Evolutionary conservation across 164 flowering plant species (phyloP).

Genomic region (Nymphaea thermarum): DNA sequence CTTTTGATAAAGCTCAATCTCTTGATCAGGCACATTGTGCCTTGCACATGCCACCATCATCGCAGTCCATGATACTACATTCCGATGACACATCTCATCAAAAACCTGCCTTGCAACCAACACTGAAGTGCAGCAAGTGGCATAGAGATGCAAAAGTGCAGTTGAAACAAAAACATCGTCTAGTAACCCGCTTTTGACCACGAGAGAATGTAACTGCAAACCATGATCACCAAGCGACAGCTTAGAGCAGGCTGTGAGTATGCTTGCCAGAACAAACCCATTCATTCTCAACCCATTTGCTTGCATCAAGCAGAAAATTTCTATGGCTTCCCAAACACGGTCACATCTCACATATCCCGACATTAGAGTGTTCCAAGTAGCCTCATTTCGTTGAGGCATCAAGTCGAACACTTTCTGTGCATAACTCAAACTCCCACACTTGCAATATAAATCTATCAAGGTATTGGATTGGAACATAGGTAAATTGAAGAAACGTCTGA

Average conservation of each 20-base stretch:
- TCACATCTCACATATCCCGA: slow-evolving; percentile 49
- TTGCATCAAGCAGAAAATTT: slow-evolving; percentile 37
- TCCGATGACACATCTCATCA: slow-evolving; percentile 39
- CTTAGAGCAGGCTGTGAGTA: slow-evolving; percentile 48
- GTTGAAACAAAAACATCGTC: slow-evolving; percentile 65
- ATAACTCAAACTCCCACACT: slow-evolving; percentile 24
- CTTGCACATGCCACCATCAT: slow-evolving; percentile 57
- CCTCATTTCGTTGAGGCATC: slow-evolving; percentile 46
- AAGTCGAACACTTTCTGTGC: slow-evolving; percentile 47
- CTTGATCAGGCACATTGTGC: slow-evolving; percentile 26
- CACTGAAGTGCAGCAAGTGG: slow-evolving; percentile 20
- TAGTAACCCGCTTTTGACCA: slow-evolving; percentile 37
- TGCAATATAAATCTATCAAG: slow-evolving; percentile 49
- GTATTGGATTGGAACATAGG: slow-evolving; percentile 44
- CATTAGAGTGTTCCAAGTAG: slow-evolving; percentile 72
- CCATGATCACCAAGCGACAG: slow-evolving; percentile 33
- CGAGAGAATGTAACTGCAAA: slow-evolving; percentile 47
- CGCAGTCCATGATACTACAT: slow-evolving; percentile 83
- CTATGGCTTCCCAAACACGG: slow-evolving; percentile 23
- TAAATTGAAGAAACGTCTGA: slow-evolving; percentile 24
- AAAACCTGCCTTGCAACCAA: slow-evolving; percentile 15
- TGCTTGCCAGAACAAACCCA: slow-evolving; percentile 47
- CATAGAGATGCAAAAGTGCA: slow-evolving; percentile 68
- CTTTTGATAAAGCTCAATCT: slow-evolving; percentile 24
- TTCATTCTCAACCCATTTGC: slow-evolving; percentile 23